A percentile compares a stretch with the other conserved stretches of the same genome.
Evolutionary conservation across 257 asterid genomes (phyloP).

Genomic region (Anisodus tanguticus): DNA sequence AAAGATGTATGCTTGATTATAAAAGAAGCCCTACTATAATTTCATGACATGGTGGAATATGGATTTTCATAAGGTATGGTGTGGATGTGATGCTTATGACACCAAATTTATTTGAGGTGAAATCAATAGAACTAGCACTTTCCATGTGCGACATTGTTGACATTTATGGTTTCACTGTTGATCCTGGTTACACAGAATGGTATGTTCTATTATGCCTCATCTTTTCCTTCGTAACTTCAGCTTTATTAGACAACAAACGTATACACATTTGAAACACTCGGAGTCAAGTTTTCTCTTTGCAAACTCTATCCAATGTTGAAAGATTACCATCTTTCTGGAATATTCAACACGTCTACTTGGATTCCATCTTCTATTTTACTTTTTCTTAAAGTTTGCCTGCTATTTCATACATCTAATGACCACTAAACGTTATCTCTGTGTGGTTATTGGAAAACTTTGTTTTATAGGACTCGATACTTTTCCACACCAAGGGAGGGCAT

Average conservation of each 20-base stretch:
- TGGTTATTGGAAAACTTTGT: conserved; percentile 5
- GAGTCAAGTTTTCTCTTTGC: background rate
- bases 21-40: conserved; percentile 14
- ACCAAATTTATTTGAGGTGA: conserved; percentile 44
- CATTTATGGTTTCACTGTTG: conserved; percentile 96
- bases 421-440: background rate
- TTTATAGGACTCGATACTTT: conserved; percentile 82
- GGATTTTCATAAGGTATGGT: background rate
- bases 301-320: conserved; percentile 11
- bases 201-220: conserved; percentile 40
- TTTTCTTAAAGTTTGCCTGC: background rate
- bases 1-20: background rate
- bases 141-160: conserved; percentile 97
- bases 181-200: conserved; percentile 99
- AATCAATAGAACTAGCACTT: conserved; percentile 95
- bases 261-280: background rate
- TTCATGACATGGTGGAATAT: background rate
- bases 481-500: conserved; percentile 98
- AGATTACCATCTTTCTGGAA: conserved; percentile 33
- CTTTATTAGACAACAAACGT: background rate
- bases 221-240: background rate
- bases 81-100: conserved; percentile 12
- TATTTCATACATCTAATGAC: background rate
- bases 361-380: background rate
- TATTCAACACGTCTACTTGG: background rate